Evolutionary conservation across 331 rosid genomes (phyloP).

Genomic region (Acacia concinna): DNA sequence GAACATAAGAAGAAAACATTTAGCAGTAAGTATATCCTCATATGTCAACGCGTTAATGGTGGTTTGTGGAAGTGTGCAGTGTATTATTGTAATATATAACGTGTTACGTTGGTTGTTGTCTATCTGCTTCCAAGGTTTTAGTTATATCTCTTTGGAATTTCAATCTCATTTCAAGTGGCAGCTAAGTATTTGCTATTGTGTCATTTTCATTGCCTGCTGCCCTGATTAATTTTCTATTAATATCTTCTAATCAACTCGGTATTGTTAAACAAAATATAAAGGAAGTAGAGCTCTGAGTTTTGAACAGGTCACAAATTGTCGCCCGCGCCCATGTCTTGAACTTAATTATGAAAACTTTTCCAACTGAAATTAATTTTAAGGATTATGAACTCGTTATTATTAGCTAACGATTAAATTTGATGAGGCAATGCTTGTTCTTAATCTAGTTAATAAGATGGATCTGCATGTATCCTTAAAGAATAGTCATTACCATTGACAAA

Average conservation of each 20-base stretch:
- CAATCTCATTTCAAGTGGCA: slow-evolving; percentile 12
- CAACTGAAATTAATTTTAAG: neutral
- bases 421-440: neutral
- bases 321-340: neutral
- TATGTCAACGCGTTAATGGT: slow-evolving; percentile 10
- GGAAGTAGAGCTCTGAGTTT: neutral
- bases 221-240: neutral
- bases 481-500: too few species aligned
- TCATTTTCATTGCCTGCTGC: neutral
- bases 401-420: neutral
- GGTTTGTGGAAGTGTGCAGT: neutral
- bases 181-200: neutral
- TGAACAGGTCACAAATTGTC: neutral
- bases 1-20: slow-evolving; percentile 15
- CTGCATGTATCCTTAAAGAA: too few species aligned
- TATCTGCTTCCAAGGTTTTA: neutral
- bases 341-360: neutral
- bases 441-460: neutral
- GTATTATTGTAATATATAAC: neutral
- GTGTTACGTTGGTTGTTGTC: neutral
- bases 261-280: neutral
- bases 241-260: neutral
- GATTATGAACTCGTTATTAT: neutral
- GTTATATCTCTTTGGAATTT: neutral
- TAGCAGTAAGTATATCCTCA: neutral